These are phyloP conservation scores for Suillus clintonianus DNA, from an alignment of 768 basidiomycete species.

Conservation along the genomic window DNA sequence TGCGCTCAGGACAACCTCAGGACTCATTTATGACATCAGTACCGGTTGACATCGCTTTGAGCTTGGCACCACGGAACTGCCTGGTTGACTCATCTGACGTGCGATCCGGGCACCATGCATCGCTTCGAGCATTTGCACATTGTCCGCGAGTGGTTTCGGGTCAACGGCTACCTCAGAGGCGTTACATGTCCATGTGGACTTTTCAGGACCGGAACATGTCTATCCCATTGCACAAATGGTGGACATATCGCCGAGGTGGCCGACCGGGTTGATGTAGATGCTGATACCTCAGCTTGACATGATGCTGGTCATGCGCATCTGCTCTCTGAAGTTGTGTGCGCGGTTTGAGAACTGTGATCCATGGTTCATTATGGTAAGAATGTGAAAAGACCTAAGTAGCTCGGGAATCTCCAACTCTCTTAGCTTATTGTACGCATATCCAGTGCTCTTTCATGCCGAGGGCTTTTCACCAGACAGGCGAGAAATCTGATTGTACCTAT, in stretches of 20 bases:
- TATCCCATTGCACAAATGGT: background rate
- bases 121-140: background rate
- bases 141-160: background rate
- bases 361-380: too few species aligned
- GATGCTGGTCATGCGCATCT: background rate
- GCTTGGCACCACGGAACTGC: background rate
- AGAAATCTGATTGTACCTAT: background rate
- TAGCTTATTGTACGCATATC: too few species aligned
- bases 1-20: too few species aligned
- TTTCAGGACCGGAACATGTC: background rate
- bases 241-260: background rate
- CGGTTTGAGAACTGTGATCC: too few species aligned
- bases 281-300: background rate
- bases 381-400: too few species aligned
- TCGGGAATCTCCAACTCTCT: background rate
- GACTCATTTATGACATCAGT: too few species aligned
- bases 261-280: background rate
- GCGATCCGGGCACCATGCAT: background rate
- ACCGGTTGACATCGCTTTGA: too few species aligned
- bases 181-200: background rate
- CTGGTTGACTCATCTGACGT: background rate
- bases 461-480: background rate
- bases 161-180: background rate
- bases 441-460: too few species aligned
- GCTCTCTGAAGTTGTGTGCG: background rate